phyloP scores from a whole-genome alignment of 257 asterid genomes.

The Gentiana dahurica region DNA sequence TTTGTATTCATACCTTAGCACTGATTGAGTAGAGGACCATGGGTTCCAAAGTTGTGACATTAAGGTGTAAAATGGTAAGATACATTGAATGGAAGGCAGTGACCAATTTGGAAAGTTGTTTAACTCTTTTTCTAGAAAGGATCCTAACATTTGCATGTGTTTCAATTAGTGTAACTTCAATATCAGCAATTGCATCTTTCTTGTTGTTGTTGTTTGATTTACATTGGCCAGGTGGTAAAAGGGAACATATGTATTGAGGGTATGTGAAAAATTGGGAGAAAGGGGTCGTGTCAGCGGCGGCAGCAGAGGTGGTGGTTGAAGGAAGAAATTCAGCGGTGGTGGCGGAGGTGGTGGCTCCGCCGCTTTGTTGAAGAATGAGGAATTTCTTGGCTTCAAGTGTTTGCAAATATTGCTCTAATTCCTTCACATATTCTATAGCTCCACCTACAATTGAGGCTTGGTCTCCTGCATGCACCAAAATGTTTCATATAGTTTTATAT shows the following conservation, averaged over 20 bases:
- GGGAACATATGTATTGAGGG: conserved; percentile 67
- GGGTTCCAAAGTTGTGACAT: too few relatives aligned
- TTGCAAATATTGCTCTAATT: too few relatives aligned
- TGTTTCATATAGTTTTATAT: too few relatives aligned
- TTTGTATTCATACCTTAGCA: conserved; percentile 82
- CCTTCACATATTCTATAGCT: too few relatives aligned
- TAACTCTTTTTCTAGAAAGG: conserved; percentile 42
- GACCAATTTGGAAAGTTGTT: conserved; percentile 71
- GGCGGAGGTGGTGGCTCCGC: conserved; percentile 2
- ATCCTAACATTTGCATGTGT: conserved; percentile 87
- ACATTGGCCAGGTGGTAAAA: conserved; percentile 24
- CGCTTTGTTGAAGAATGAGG: too few relatives aligned
- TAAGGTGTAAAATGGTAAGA: conserved; percentile 71
- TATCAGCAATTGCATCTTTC: conserved; percentile 64
- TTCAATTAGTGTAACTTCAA: too few relatives aligned
- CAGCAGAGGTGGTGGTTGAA: not conserved
- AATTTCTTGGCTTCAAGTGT: too few relatives aligned
- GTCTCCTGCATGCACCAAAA: conserved; percentile 64
- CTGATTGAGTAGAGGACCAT: conserved; percentile 88
- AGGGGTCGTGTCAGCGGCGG: conserved; percentile 28
- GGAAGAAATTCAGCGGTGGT: too few relatives aligned
- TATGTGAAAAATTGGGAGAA: conserved; percentile 66
- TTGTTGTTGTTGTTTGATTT: too few relatives aligned
- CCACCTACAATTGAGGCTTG: conserved; percentile 95
- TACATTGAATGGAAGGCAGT: conserved; percentile 50